Percentiles rank a stretch among this genome's conserved stretches.
Evolutionary conservation across 2,329 filamentous ascomycete genomes (phyloP).

Genomic region (Hortaea werneckii): DNA sequence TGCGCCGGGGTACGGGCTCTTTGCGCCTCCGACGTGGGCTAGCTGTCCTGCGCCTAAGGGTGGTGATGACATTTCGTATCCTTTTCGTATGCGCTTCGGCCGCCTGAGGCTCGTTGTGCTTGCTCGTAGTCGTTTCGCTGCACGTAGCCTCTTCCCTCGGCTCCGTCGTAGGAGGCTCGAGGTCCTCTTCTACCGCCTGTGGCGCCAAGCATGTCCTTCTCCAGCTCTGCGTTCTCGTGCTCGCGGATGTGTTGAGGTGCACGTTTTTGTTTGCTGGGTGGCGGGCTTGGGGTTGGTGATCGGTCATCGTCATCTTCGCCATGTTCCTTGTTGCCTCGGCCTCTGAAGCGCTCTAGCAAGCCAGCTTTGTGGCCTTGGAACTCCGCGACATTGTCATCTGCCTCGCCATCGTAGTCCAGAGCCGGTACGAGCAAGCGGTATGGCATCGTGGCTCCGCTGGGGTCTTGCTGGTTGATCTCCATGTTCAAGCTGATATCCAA

Average conservation of each 20-base stretch:
- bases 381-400: constrained; percentile 16
- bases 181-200: background rate
- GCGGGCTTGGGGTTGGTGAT: background rate
- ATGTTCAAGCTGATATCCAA: constrained; percentile 83
- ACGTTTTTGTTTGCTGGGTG: background rate
- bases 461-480: constrained; percentile 77
- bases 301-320: constrained; percentile 10
- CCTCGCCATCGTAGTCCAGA: constrained; percentile 40
- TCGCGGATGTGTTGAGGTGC: background rate
- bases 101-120: too few species aligned
- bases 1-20: background rate
- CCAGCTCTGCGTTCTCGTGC: too few species aligned
- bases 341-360: constrained; percentile 6
- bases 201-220: too few species aligned
- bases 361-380: constrained; percentile 1
- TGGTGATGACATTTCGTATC: constrained; percentile 15
- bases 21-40: background rate
- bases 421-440: constrained; percentile 80
- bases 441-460: constrained; percentile 74
- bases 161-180: background rate
- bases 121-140: background rate
- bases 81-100: constrained; percentile 4
- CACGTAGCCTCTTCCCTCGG: background rate
- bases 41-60: constrained; percentile 12
- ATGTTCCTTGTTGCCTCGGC: constrained; percentile 2